Evolutionary conservation across 2,329 filamentous ascomycete genomes (phyloP), one percentile per base, ranked within the genome.

Genomic region (Aspergillus piperis): DNA sequence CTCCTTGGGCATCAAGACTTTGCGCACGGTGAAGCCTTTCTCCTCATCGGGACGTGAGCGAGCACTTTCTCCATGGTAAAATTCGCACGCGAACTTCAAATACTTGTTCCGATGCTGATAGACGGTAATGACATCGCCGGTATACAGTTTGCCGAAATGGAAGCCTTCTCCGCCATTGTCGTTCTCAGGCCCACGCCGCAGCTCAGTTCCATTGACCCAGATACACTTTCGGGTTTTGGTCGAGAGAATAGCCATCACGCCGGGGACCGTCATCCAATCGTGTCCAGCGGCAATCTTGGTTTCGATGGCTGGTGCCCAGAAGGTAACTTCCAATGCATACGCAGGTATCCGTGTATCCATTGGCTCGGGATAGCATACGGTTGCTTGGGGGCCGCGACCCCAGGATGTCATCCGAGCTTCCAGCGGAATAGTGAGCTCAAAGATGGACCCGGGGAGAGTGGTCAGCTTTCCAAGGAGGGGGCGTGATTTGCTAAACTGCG

Each of bases 171-270:
- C 79, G 0, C 82, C 80, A 25, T 80, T 77, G 2, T 83, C 81
- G 59, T 85, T 81, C 61, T 83, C 83, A 8, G 80, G 72, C 39
- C 84, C 78, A 2, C 86, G 85, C 1, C 75, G 78, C 23, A 97
- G 77, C 42, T 82, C 80, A n/a, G 85, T 82, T 27, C 85, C 87
- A 69, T 97, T 97, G 71, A 98, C 82, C 66, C 81, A 83, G 63
- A 97, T 91, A 19, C 91, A 91, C 27, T 82, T 81, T 6, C 87
- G 89, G 3, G 91, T 89, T 68, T 92, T 92, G 3, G 92, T 96
- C 1, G 89, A 89, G 54, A 97, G 87, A 62, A 92, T 89, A 3
- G 86, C 83, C 67, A 88, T 88, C 2, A 88, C 80, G 11, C 85
- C 83, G 2, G 82, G 75, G 1, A 86, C 68, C 15, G 75, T 76